Evolutionary conservation across 2,329 filamentous ascomycete genomes (phyloP), one percentile per base, ranked within the genome.

Genomic region (Beauveria brongniartii): DNA sequence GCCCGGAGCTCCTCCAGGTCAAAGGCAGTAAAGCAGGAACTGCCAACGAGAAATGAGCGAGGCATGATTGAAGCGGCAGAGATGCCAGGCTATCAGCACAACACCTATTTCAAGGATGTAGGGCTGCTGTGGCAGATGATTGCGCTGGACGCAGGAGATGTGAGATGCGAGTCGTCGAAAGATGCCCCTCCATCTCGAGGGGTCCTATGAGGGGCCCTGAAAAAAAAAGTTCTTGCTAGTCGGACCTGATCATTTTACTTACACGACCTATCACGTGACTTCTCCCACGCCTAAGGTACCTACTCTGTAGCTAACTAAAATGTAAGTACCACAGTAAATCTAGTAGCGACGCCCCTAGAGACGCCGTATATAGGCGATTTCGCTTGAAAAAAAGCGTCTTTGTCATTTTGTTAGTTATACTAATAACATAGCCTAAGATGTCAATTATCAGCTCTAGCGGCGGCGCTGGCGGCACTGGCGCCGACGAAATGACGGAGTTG

Each of bases 1-100:
- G 72, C 69, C 66, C 71, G 73, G 63, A 80, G 73, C 71, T 78
- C 76, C 64, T 77, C 73, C 62, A 77, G 69, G 68, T 75, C 73
- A 62, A 74, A 73, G 56, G 69, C 67, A 61, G 77, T 78, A 71
- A 80, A 83, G 72, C 84, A 84, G 60, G 80, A 72, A 65, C 73
- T 69, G 65, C 75, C 75, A 61, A 76, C 69, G 62, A 77, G 71
- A 57, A 70, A 67, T 63, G 73, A 70, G 69, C 70, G 70, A 62
- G 67, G 64, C 72, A 74, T 74, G 63, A 59, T 69, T 64, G 65
- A 37, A 26, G 37, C 47, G 59, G 59, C 59, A 54, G 40, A 28
- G 28, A 53, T 37, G 57, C 57, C 57, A 55, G 34, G 58, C 58
- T 46, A 55, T 44, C 50, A 50, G 58, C 58, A 53, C 58, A 40